Evolutionary conservation across 345 rosid genomes (phyloP).

Genomic region (Aegle marmelos): DNA sequence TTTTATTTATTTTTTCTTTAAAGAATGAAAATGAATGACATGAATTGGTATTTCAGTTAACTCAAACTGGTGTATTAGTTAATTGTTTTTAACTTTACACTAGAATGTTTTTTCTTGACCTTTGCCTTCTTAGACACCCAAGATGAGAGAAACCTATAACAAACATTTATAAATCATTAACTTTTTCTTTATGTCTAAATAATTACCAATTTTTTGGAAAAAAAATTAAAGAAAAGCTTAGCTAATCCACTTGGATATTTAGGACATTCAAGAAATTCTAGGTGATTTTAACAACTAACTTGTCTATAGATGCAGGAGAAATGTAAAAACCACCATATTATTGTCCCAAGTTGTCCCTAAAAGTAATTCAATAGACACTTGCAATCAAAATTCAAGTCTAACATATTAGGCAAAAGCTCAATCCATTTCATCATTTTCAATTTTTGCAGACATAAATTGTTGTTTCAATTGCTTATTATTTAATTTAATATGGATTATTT

Average conservation of each 20-base stretch:
- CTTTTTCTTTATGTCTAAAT: background rate
- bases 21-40: too few relatives aligned
- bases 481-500: too few relatives aligned
- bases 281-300: constrained; percentile 37
- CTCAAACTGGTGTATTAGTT: too few relatives aligned
- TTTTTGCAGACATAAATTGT: too few relatives aligned
- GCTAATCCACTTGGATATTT: constrained; percentile 36
- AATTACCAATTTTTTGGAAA: too few relatives aligned
- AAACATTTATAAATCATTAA: background rate
- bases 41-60: too few relatives aligned
- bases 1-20: too few relatives aligned
- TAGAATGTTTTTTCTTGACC: constrained; percentile 65
- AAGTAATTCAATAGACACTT: background rate
- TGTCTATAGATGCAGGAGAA: background rate
- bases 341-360: background rate
- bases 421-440: too few relatives aligned
- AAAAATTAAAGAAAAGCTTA: background rate
- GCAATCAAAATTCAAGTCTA: background rate
- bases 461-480: too few relatives aligned
- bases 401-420: too few relatives aligned
- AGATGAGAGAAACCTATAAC: constrained; percentile 43
- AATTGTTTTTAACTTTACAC: constrained; percentile 18
- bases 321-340: too few relatives aligned
- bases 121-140: constrained; percentile 62
- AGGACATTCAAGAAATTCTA: constrained; percentile 57